Evolutionary conservation across 331 rosid genomes (phyloP).

Genomic region (Rosa hybrid): DNA sequence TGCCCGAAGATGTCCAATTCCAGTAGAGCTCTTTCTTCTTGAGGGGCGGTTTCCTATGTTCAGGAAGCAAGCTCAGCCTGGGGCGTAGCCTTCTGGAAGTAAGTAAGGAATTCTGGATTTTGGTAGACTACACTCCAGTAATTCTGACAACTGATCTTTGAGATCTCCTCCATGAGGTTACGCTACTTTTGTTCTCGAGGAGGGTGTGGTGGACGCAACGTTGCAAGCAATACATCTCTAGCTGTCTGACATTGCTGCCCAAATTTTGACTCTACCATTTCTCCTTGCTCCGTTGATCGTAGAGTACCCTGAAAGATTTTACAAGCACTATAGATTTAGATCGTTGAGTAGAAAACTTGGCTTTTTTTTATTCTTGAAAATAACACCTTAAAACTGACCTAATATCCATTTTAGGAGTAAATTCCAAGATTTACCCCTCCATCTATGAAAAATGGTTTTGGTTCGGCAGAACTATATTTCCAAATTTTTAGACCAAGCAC

Average conservation of each 20-base stretch:
- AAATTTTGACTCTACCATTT: constrained; percentile 93
- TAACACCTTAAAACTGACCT: not conserved
- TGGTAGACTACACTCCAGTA: constrained; percentile 78
- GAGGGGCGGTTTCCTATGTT: constrained; percentile 90
- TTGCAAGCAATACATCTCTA: constrained; percentile 94
- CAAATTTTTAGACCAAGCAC: not conserved
- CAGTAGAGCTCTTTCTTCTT: constrained; percentile 61
- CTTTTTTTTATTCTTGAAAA: not conserved
- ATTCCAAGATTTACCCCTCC: not conserved
- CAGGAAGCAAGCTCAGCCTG: constrained; percentile 88
- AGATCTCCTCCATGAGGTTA: constrained; percentile 88
- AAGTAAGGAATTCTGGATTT: constrained; percentile 79
- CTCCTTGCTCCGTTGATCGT: constrained; percentile 96
- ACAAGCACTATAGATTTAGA: not conserved
- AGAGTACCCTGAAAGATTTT: constrained; percentile 64
- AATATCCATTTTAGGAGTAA: not conserved
- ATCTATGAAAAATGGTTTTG: not conserved
- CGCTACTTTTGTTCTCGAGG: constrained; percentile 91
- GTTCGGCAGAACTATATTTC: not conserved
- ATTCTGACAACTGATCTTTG: constrained; percentile 71
- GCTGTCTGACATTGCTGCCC: constrained; percentile 92
- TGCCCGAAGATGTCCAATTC: constrained; percentile 82
- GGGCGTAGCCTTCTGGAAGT: constrained; percentile 95
- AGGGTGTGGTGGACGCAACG: constrained; percentile 80
- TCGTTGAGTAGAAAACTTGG: not conserved